Conservation (phyloP, 345 rosid genomes). For the Boechera retrofracta region DNA sequence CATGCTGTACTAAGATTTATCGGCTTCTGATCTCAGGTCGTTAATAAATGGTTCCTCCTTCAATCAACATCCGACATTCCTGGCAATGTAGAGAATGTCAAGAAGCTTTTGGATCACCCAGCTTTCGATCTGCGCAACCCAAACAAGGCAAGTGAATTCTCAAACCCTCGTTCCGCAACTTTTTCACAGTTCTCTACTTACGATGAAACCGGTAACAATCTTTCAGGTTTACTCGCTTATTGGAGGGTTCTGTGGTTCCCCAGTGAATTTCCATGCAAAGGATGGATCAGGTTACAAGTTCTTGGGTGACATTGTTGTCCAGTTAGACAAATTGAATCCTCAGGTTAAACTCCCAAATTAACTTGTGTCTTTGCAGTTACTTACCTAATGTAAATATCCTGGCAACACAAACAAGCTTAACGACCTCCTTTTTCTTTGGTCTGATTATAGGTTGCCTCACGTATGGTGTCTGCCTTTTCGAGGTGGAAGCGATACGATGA, state of each 20-base stretch:
- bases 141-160: slow-evolving; percentile 67
- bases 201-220: neutral
- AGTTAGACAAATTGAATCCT: slow-evolving; percentile 92
- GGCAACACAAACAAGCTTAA: neutral
- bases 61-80: slow-evolving; percentile 88
- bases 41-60: slow-evolving; percentile 95
- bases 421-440: neutral
- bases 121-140: slow-evolving; percentile 93
- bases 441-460: slow-evolving; percentile 76
- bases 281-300: slow-evolving; percentile 97
- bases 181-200: slow-evolving; percentile 12
- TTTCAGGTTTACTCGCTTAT: slow-evolving; percentile 80
- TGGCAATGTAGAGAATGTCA: slow-evolving; percentile 65
- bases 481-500: slow-evolving; percentile 96
- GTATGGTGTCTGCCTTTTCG: slow-evolving; percentile 97
- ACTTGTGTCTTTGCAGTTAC: neutral
- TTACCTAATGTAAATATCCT: neutral
- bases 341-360: slow-evolving; percentile 50
- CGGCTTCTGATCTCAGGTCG: slow-evolving; percentile 60
- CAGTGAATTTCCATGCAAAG: slow-evolving; percentile 92
- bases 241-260: slow-evolving; percentile 85
- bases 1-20: slow-evolving; percentile 11
- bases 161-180: neutral
- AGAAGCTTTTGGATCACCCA: slow-evolving; percentile 61
- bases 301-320: slow-evolving; percentile 86